phyloP scores from a whole-genome alignment of 192 early-diverging fungal species.

The Linnemannia exigua region DNA sequence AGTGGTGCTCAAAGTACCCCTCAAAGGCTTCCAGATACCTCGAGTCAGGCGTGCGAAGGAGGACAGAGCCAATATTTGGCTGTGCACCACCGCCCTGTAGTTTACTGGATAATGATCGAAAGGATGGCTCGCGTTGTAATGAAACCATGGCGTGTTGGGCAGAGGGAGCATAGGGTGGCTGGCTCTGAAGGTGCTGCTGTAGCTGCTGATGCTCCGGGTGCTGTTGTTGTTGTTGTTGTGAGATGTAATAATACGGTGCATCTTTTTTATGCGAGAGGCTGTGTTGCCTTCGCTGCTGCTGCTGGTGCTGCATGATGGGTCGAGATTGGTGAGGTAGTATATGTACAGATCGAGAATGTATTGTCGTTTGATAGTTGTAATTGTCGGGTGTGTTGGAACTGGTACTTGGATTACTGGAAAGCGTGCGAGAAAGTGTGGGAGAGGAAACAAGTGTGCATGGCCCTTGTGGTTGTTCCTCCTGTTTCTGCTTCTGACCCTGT shows the following conservation, averaged over 20 bases:
- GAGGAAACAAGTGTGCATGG: not conserved
- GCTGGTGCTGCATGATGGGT: not conserved
- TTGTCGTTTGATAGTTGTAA: not conserved
- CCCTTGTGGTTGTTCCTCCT: not conserved
- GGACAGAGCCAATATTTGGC: not conserved
- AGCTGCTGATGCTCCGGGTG: not conserved
- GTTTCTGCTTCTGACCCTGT: conserved; percentile 8
- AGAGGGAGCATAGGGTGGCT: not conserved
- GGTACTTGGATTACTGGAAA: not conserved
- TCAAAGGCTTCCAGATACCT: conserved; percentile 31
- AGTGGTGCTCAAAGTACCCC: conserved; percentile 13
- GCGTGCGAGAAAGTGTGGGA: not conserved
- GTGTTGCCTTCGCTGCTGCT: conserved; percentile 2
- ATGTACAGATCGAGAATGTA: not conserved
- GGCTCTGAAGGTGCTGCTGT: not conserved
- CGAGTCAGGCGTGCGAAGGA: conserved; percentile 10
- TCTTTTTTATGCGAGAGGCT: not conserved
- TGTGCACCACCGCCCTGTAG: not conserved
- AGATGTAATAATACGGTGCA: not conserved
- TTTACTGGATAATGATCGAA: not conserved
- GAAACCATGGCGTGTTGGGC: not conserved
- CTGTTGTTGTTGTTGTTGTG: conserved; percentile 12
- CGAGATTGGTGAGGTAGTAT: not conserved
- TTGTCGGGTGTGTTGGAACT: not conserved
- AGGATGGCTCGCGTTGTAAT: not conserved